Evolutionary conservation across 148 eudicot genomes (phyloP).

Genomic region (Polygonum maritimum): DNA sequence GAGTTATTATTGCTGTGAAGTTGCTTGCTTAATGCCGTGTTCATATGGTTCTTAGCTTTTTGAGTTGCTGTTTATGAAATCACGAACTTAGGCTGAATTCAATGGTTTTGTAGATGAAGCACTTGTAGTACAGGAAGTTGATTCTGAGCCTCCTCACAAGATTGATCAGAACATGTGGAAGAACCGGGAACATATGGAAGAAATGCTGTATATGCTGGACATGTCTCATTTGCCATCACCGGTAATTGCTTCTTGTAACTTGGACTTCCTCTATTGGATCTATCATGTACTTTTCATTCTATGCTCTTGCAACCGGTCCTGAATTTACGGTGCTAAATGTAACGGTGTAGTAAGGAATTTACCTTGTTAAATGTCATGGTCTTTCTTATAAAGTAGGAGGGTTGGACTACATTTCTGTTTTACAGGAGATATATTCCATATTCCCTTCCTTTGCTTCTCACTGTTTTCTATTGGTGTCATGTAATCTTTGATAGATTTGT

Average conservation of each 20-base stretch:
- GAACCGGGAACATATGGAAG: slow-evolving; percentile 89
- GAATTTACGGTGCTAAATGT: neutral
- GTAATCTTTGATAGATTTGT: neutral
- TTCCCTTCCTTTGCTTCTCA: neutral
- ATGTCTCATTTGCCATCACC: slow-evolving; percentile 57
- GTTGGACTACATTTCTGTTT: too few species aligned
- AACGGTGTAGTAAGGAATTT: neutral
- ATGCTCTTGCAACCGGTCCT: neutral
- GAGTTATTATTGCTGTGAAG: neutral
- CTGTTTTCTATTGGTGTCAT: neutral
- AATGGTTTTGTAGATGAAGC: slow-evolving; percentile 40
- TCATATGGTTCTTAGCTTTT: neutral
- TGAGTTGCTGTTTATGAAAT: neutral
- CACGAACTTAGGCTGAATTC: neutral
- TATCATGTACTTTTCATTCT: neutral
- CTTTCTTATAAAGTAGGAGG: neutral
- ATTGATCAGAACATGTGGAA: slow-evolving; percentile 98
- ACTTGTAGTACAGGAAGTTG: slow-evolving; percentile 48
- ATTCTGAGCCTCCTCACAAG: slow-evolving; percentile 69
- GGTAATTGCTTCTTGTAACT: slow-evolving; percentile 25
- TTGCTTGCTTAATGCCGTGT: neutral
- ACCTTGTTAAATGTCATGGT: neutral
- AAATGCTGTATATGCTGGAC: slow-evolving; percentile 66
- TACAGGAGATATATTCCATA: neutral
- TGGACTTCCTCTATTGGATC: neutral